phyloP scores from a whole-genome alignment of 176 grass and related monocot species.

The Saccharum officinarum region DNA sequence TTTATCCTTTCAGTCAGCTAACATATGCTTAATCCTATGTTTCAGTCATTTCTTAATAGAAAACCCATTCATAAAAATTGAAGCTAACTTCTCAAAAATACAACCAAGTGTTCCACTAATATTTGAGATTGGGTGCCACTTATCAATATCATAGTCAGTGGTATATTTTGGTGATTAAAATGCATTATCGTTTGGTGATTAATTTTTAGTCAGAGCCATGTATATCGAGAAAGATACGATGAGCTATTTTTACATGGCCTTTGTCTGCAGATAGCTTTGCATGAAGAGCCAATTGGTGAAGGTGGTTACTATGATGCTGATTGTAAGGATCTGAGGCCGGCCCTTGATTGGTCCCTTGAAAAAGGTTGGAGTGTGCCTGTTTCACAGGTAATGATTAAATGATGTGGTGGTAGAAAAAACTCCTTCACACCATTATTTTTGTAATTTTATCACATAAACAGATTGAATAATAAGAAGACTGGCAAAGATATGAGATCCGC shows the following conservation, averaged over 20 bases:
- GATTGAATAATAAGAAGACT: neutral
- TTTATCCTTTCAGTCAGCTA: neutral
- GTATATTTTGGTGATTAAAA: too few relatives aligned
- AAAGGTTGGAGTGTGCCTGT: conserved; percentile 46
- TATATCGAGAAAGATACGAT: neutral
- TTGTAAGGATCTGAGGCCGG: conserved; percentile 43
- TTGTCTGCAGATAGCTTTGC: conserved; percentile 39
- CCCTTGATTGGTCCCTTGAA: conserved; percentile 54
- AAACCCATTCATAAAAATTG: conserved; percentile 11
- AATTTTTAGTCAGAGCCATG: neutral
- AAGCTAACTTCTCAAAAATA: neutral
- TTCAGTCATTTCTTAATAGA: neutral
- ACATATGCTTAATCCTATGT: neutral
- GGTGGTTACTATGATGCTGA: conserved; percentile 35
- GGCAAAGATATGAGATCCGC: too few relatives aligned
- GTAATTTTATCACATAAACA: neutral
- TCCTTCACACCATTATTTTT: neutral
- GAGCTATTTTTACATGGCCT: conserved; percentile 4
- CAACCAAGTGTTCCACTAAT: neutral
- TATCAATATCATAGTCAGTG: neutral
- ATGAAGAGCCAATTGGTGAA: conserved; percentile 45
- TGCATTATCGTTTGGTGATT: neutral
- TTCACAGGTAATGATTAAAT: conserved; percentile 36
- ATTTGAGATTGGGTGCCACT: neutral
- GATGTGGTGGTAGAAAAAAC: neutral